phyloP scores from a whole-genome alignment of 495 filamentous ascomycete genomes.

The Neurospora sp. region DNA sequence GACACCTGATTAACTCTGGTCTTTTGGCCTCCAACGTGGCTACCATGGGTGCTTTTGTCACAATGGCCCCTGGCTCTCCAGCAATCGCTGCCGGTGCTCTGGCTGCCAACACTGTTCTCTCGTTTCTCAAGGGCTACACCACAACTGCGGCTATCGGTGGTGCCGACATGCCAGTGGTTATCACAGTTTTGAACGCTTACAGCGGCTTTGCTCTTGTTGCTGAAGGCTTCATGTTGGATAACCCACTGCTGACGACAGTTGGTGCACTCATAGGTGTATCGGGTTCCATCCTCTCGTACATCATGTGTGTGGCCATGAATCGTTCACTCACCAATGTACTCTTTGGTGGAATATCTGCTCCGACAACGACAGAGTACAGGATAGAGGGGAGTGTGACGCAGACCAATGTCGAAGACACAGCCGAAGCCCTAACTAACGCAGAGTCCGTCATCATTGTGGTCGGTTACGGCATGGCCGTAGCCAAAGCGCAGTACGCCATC shows the following conservation, averaged over 20 bases:
- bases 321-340: conserved; percentile 69
- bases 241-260: conserved; percentile 65
- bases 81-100: conserved; percentile 63
- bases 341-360: conserved; percentile 63
- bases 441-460: conserved; percentile 76
- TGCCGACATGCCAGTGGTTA: conserved; percentile 82
- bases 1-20: conserved; percentile 59
- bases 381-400: conserved; percentile 64
- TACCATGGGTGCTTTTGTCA: conserved; percentile 69
- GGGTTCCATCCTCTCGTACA: conserved; percentile 73
- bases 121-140: conserved; percentile 72
- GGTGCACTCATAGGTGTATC: conserved; percentile 73
- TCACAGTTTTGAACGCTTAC: conserved; percentile 77
- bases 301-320: conserved; percentile 79
- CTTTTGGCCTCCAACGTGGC: conserved; percentile 61
- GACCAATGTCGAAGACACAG: conserved; percentile 65
- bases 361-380: conserved; percentile 50
- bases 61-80: conserved; percentile 63
- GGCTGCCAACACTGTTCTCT: conserved; percentile 60
- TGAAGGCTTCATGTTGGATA: conserved; percentile 81
- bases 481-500: conserved; percentile 78
- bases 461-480: conserved; percentile 81
- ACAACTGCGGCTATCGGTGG: conserved; percentile 75
- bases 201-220: conserved; percentile 76
- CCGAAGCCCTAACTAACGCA: conserved; percentile 55